These are phyloP conservation scores for Fusarium foetens DNA, from an alignment of 2,329 filamentous ascomycete genomes.

Conservation along the genomic window DNA sequence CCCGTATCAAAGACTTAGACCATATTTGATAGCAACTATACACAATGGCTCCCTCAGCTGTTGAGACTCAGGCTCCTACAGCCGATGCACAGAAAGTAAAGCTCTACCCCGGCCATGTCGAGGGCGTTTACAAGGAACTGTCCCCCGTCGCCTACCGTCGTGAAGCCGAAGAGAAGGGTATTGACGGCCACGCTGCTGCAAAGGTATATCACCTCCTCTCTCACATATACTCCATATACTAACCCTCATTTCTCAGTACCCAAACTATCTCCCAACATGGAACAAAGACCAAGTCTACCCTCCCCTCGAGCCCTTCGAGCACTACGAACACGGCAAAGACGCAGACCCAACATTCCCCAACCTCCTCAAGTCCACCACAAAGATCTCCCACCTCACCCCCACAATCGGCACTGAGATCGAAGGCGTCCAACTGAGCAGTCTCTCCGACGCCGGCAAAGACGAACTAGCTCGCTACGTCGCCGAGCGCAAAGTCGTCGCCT, in stretches of 20 bases:
- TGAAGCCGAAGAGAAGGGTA: constrained; percentile 38
- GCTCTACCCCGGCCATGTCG: constrained; percentile 43
- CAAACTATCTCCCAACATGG: constrained; percentile 79
- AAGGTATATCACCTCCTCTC: constrained; percentile 15
- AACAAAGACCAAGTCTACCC: constrained; percentile 71
- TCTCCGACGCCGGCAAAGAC: constrained; percentile 76
- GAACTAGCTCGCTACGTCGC: constrained; percentile 80
- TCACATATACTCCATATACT: rapidly evolving
- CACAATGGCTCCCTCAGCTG: constrained; percentile 43
- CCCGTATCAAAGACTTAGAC: not conserved
- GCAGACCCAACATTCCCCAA: constrained; percentile 76
- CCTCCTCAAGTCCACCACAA: constrained; percentile 65
- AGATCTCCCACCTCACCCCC: constrained; percentile 72
- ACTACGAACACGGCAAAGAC: constrained; percentile 80
- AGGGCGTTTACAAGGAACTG: constrained; percentile 42
- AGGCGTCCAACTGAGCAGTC: constrained; percentile 76
- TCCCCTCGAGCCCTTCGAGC: constrained; percentile 75
- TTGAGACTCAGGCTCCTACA: constrained; percentile 29
- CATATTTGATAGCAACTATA: not conserved
- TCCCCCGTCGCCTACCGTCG: constrained; percentile 32
- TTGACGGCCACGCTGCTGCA: constrained; percentile 35
- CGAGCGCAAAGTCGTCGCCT: constrained; percentile 81
- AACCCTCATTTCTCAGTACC: constrained; percentile 59
- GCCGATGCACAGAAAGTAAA: constrained; percentile 37
- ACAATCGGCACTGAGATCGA: constrained; percentile 78